Percentiles rank a stretch among this genome's conserved stretches.
These are phyloP conservation scores for Russula abietina DNA, from an alignment of 768 basidiomycete species.

Conservation along the genomic window DNA sequence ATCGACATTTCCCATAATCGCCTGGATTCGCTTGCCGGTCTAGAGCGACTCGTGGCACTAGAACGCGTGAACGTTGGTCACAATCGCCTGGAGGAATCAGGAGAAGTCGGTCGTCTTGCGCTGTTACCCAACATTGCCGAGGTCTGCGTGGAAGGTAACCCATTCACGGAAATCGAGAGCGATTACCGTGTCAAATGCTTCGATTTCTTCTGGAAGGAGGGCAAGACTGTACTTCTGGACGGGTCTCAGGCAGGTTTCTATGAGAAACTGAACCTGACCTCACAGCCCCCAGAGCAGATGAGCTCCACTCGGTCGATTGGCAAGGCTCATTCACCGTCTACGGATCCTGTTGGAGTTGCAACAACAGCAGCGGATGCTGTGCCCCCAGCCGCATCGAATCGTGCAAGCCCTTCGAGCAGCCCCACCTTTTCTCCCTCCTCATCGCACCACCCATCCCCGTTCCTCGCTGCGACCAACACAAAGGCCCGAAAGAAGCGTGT, in stretches of 20 bases:
- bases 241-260: constrained; percentile 63
- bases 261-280: constrained; percentile 56
- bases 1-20: constrained; percentile 84
- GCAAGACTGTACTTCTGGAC: constrained; percentile 72
- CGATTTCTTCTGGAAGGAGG: constrained; percentile 78
- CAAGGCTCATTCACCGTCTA: constrained; percentile 51
- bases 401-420: constrained; percentile 27
- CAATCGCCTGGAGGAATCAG: constrained; percentile 75
- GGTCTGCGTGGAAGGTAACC: constrained; percentile 83
- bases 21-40: constrained; percentile 89
- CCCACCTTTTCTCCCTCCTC: constrained; percentile 32
- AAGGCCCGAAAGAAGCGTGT: constrained; percentile 49
- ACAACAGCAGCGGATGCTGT: background rate
- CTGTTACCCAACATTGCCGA: constrained; percentile 72
- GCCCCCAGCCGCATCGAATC: constrained; percentile 8
- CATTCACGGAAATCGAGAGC: constrained; percentile 62
- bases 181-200: constrained; percentile 76
- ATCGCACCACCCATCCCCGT: constrained; percentile 43
- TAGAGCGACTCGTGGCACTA: constrained; percentile 82
- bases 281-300: constrained; percentile 47
- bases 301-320: constrained; percentile 44
- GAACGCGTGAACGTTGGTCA: constrained; percentile 78
- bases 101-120: constrained; percentile 79
- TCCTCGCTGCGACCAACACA: constrained; percentile 37
- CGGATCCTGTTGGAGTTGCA: constrained; percentile 48